Evolutionary conservation across 2,329 filamentous ascomycete genomes (phyloP), one percentile per base, ranked within the genome.

Genomic region (Clathrospora elynae): DNA sequence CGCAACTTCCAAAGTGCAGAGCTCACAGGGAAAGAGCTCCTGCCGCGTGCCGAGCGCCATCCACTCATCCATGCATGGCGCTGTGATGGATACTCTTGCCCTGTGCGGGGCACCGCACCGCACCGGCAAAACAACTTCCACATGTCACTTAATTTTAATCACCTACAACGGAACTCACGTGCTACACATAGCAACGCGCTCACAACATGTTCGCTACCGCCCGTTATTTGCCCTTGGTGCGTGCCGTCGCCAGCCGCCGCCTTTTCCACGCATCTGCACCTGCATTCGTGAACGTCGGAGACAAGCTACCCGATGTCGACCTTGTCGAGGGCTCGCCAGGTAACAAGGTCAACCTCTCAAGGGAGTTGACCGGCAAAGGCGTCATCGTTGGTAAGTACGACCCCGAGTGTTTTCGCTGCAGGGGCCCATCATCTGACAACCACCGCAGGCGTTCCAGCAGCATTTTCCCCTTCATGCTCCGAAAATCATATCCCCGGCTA

Each of bases 301-400:
- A 96, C 70, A 74, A 79, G 56, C 78, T 97, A 41, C 93, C 92
- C 30, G 75, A 84, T 71, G 74, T 92, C 44, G 83, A 90, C 53
- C 84, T 88, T 35, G 80, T 96, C 58, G 85, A 97, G 75, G 80
- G 82, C 73, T 90, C 87, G n/a, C 92, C 92, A 1, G 90, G 88
- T 49, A 95, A 90, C 80, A 93, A 91, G 73, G 84, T 97, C 71
- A 92, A 89, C 73, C 79, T 97, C 46, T 83, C 87, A 58, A 80
- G 86, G 52, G 89, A 95, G 75, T 79, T 95, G 51, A 61, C 58
- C 17, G 84, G 82, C 53, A 87, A 89, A 65, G 90, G 88, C 44
- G 73, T 96, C 60, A 86, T 97, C 66, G 80, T 97, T 53, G 67
- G 67, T 70, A 53, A 49, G 57, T 36, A 18, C 35, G 35, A 8